Conservation (phyloP, 176 grass and related monocot species). For the Aegilops tauschii region DNA sequence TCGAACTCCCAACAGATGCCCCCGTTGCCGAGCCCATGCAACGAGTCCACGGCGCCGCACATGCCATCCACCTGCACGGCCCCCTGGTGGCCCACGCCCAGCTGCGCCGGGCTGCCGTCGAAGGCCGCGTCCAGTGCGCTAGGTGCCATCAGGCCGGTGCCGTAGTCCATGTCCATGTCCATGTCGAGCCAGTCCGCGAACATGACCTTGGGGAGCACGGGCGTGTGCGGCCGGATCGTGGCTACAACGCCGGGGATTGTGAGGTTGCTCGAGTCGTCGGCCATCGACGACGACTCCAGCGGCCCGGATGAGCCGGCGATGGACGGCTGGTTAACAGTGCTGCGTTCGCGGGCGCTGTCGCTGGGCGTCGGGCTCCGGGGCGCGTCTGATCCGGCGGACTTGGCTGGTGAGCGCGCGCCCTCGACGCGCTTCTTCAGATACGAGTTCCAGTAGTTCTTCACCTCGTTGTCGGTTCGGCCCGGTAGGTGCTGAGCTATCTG, state of each 20-base stretch:
- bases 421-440: slow-evolving; percentile 82
- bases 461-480: slow-evolving; percentile 88
- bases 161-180: slow-evolving; percentile 33
- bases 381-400: slow-evolving; percentile 22
- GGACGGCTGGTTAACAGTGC: slow-evolving; percentile 3
- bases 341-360: slow-evolving; percentile 9
- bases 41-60: slow-evolving; percentile 13
- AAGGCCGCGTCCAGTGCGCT: slow-evolving; percentile 9
- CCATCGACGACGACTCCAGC: slow-evolving; percentile 31
- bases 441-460: slow-evolving; percentile 97
- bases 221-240: slow-evolving; percentile 23
- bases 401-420: slow-evolving; percentile 22
- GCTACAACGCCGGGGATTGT: not conserved
- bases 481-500: slow-evolving; percentile 76
- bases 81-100: not conserved
- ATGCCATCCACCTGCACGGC: too few species aligned
- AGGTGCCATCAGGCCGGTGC: slow-evolving; percentile 23
- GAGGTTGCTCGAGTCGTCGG: slow-evolving; percentile 42
- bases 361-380: slow-evolving; percentile 10
- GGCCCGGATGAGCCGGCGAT: slow-evolving; percentile 35
- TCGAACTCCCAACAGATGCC: slow-evolving; percentile 49
- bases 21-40: slow-evolving; percentile 37
- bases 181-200: slow-evolving; percentile 80
- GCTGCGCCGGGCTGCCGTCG: slow-evolving; percentile 3
- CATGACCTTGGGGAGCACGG: slow-evolving; percentile 65